Conservation (phyloP, 116 monocot species). For the Posidonia oceanica region DNA sequence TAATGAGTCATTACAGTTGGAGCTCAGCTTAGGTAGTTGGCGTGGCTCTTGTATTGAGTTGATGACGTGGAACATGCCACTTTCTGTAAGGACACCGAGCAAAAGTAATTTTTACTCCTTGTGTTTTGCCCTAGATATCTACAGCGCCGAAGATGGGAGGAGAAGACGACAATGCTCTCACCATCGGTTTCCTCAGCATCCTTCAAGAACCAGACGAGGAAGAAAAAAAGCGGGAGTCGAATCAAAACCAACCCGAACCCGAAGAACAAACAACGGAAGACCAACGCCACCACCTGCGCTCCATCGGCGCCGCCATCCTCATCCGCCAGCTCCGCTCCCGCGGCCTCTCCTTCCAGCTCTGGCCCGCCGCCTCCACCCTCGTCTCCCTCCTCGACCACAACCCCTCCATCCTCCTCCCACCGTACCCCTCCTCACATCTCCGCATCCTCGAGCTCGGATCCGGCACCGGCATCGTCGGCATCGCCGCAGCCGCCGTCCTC, state of each 20-base stretch:
- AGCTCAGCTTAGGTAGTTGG: no score
- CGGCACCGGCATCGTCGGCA: constrained; percentile 59
- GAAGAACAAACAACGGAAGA: constrained; percentile 1
- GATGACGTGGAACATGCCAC: no score
- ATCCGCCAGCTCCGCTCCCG: constrained; percentile 55
- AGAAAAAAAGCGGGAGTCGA: not conserved
- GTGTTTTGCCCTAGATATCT: no score
- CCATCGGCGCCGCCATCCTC: constrained; percentile 23
- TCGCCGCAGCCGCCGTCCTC: constrained; percentile 67
- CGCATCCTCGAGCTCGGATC: constrained; percentile 71
- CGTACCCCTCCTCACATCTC: constrained; percentile 26
- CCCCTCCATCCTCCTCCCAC: constrained; percentile 42
- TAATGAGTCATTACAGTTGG: no score
- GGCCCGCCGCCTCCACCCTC: constrained; percentile 86
- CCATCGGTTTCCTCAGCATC: no score
- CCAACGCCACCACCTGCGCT: constrained; percentile 24
- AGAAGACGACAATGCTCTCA: no score
- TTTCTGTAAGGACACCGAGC: no score
- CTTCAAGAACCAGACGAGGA: no score
- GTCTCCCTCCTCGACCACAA: constrained; percentile 53
- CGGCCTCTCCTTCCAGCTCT: constrained; percentile 95
- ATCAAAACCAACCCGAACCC: not conserved
- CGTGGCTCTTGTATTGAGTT: no score
- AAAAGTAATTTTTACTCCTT: no score
- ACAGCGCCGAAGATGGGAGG: no score